Evolutionary conservation across 495 filamentous ascomycete species (phyloP).

Genomic region (Chlorociboria aeruginascens): DNA sequence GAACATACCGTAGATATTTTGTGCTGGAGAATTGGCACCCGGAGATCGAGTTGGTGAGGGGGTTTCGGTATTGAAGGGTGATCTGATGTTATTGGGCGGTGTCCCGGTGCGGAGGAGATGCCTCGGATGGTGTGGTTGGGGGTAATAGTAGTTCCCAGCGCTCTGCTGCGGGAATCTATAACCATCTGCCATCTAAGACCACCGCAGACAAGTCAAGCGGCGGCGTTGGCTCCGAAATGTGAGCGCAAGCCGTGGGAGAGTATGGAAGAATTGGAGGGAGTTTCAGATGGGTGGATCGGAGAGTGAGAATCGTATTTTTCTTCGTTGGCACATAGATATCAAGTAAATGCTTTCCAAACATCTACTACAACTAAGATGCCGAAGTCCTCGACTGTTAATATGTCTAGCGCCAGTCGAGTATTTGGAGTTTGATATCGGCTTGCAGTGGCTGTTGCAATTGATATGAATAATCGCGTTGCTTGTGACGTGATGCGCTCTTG

Average conservation of each 20-base stretch:
- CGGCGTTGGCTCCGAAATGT: constrained; percentile 7
- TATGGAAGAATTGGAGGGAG: not conserved
- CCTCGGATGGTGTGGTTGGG: constrained; percentile 12
- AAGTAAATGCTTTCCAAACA: constrained; percentile 10
- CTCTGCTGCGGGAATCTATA: constrained; percentile 23
- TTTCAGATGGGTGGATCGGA: constrained; percentile 13
- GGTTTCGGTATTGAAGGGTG: constrained; percentile 34
- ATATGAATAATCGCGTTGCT: too few species aligned
- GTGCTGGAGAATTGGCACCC: constrained; percentile 51
- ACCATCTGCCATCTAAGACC: constrained; percentile 23
- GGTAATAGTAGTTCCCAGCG: constrained; percentile 20
- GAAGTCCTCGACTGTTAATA: not conserved
- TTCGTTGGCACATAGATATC: constrained; percentile 22
- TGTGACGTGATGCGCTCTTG: too few species aligned
- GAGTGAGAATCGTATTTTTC: constrained; percentile 16
- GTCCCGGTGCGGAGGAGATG: constrained; percentile 18
- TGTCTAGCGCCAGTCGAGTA: too few species aligned
- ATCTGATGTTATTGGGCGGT: constrained; percentile 18
- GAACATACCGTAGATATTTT: constrained; percentile 68
- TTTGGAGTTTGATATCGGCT: too few species aligned
- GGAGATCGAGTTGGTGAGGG: constrained; percentile 61
- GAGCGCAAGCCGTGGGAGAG: constrained; percentile 6
- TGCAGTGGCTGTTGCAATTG: too few species aligned
- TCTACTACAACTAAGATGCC: constrained; percentile 10
- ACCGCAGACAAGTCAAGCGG: constrained; percentile 5